phyloP scores from a whole-genome alignment of 1,284 basidiomycete species.

The Trichosporon faecale region DNA sequence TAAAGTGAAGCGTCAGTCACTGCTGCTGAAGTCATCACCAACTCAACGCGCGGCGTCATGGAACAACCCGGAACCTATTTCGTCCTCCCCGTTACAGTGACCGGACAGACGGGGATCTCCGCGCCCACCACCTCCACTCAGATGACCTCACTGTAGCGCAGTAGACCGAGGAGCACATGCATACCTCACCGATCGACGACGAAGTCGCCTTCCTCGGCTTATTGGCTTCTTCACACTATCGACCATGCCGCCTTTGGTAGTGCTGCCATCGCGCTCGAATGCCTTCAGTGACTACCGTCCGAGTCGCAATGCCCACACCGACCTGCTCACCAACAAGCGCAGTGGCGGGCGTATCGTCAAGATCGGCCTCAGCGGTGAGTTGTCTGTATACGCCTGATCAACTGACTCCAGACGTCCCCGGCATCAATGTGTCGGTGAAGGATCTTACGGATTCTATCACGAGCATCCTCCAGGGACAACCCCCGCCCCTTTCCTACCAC shows the following conservation, averaged over 20 bases:
- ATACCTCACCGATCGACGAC: neutral
- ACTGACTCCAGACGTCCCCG: neutral
- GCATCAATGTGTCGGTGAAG: neutral
- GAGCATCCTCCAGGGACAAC: conserved; percentile 30
- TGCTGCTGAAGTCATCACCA: neutral
- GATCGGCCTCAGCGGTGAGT: conserved; percentile 28
- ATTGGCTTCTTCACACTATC: neutral
- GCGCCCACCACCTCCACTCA: neutral
- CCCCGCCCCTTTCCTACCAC: conserved; percentile 33
- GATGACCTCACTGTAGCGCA: conserved; percentile 1
- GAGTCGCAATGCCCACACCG: conserved; percentile 41
- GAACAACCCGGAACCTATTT: neutral
- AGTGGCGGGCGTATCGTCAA: conserved; percentile 22
- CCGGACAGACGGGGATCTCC: neutral
- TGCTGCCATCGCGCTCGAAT: conserved; percentile 27
- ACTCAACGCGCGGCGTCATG: conserved; percentile 9
- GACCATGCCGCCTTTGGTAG: conserved; percentile 34
- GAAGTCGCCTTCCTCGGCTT: neutral
- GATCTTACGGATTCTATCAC: conserved; percentile 18
- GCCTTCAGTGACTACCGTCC: conserved; percentile 41
- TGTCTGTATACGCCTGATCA: neutral
- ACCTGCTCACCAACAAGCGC: conserved; percentile 29
- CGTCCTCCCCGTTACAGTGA: neutral
- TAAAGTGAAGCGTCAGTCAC: neutral
- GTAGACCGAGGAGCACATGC: neutral